These are phyloP conservation scores for Allium cepa DNA, from an alignment of 106 monocot species.

Conservation along the genomic window DNA sequence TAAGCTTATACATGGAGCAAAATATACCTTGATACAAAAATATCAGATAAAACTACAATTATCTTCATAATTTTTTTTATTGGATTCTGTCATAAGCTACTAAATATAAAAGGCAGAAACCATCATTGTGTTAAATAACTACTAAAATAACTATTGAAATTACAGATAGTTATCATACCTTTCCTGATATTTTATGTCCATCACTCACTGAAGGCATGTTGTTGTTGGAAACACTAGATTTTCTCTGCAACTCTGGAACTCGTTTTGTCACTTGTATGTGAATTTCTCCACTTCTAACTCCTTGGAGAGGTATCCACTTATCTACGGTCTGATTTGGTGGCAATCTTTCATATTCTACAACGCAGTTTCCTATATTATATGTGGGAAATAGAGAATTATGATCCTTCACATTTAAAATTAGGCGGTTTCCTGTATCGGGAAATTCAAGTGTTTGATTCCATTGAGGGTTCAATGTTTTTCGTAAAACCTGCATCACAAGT, in stretches of 20 bases:
- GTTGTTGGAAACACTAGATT: conserved; percentile 8
- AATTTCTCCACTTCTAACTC: conserved; percentile 78
- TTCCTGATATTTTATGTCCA: conserved; percentile 29
- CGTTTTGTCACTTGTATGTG: conserved; percentile 75
- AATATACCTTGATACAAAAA: not conserved
- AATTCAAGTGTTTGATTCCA: conserved; percentile 96
- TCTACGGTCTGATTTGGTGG: conserved; percentile 60
- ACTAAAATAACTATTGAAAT: not conserved
- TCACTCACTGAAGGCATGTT: conserved; percentile 21
- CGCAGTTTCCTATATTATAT: conserved; percentile 68
- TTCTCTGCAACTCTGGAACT: conserved; percentile 48
- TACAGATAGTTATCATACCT: conserved; percentile 18
- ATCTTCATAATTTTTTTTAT: not conserved
- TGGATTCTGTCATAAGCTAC: not conserved
- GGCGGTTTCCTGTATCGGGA: conserved; percentile 56
- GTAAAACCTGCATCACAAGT: conserved; percentile 43
- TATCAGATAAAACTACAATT: not conserved
- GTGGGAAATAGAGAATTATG: conserved; percentile 82
- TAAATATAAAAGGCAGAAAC: not conserved
- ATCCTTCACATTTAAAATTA: conserved; percentile 82
- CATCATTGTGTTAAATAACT: not conserved
- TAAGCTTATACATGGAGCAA: not conserved
- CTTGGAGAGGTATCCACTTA: conserved; percentile 93
- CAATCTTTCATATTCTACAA: conserved; percentile 66
- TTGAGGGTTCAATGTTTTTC: conserved; percentile 75